Conservation (phyloP, 2,329 filamentous ascomycete species). For the Aspergillus pseudoglaucus region DNA sequence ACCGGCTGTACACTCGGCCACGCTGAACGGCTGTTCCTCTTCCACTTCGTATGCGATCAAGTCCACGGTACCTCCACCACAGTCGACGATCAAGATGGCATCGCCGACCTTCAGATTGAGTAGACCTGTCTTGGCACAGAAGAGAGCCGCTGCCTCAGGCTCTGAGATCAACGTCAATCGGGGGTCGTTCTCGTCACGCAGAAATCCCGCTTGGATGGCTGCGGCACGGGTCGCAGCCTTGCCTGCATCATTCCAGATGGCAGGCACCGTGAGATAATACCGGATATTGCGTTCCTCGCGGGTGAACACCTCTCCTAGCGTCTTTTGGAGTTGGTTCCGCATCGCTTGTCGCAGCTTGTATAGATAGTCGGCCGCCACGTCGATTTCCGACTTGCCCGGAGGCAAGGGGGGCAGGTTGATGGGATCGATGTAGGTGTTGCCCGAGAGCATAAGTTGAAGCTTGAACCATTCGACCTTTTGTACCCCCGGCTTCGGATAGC, state of each 20-base stretch:
- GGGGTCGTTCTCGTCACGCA: conserved; percentile 96
- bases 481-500: conserved; percentile 94
- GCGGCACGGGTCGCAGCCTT: conserved; percentile 95
- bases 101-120: conserved; percentile 97
- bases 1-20: conserved; percentile 93
- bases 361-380: conserved; percentile 97
- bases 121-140: conserved; percentile 94
- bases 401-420: conserved; percentile 97
- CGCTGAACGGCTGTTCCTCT: conserved; percentile 93
- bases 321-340: conserved; percentile 92
- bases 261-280: conserved; percentile 97
- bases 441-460: conserved; percentile 95
- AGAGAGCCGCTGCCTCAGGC: conserved; percentile 92
- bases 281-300: conserved; percentile 96
- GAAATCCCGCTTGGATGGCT: conserved; percentile 92
- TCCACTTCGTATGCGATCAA: conserved; percentile 98
- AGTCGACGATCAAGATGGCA: conserved; percentile 96
- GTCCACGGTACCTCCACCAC: conserved; percentile 96
- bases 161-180: conserved; percentile 90
- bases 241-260: conserved; percentile 98
- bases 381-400: conserved; percentile 96
- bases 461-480: conserved; percentile 99
- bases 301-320: conserved; percentile 93
- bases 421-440: conserved; percentile 98
- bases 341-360: conserved; percentile 97